These are phyloP conservation scores for Acanthamoeba divionensis DNA, from an alignment of 208 protist species.

Conservation along the genomic window DNA sequence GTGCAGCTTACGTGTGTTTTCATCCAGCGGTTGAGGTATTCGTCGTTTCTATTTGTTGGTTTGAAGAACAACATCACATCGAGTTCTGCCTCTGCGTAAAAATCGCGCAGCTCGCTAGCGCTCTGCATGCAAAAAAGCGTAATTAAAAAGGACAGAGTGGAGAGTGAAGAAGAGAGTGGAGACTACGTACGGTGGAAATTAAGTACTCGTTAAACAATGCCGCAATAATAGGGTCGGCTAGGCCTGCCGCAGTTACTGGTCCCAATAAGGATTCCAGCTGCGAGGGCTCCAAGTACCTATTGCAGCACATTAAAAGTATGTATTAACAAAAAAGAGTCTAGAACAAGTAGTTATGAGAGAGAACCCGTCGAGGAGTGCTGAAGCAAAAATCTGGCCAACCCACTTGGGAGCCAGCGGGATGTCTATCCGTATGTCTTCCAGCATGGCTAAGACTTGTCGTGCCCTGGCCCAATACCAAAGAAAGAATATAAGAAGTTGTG, in stretches of 20 bases:
- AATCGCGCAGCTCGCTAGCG: neutral
- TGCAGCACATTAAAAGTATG: too few relatives aligned
- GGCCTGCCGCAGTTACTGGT: neutral
- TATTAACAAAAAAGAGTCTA: too few relatives aligned
- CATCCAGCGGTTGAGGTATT: neutral
- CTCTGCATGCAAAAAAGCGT: neutral
- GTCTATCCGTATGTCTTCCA: conserved; percentile 14
- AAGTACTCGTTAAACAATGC: neutral
- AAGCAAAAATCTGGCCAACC: neutral
- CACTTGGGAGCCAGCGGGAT: neutral
- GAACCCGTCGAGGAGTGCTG: neutral
- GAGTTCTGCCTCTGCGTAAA: neutral
- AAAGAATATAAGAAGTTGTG: neutral
- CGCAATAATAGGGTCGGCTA: neutral
- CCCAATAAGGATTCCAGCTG: neutral
- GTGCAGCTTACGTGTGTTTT: neutral
- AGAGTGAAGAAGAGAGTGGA: neutral
- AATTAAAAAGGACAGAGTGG: neutral
- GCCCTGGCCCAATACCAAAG: too few relatives aligned
- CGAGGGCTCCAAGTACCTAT: neutral
- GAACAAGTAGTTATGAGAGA: too few relatives aligned
- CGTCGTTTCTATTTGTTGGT: neutral
- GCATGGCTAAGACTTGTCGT: neutral
- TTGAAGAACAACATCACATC: neutral
- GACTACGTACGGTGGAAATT: neutral